A percentile compares a stretch with the other conserved stretches of the same genome.
phyloP scores from a whole-genome alignment of 768 basidiomycete genomes.

The Kwoniella heveanensis region DNA sequence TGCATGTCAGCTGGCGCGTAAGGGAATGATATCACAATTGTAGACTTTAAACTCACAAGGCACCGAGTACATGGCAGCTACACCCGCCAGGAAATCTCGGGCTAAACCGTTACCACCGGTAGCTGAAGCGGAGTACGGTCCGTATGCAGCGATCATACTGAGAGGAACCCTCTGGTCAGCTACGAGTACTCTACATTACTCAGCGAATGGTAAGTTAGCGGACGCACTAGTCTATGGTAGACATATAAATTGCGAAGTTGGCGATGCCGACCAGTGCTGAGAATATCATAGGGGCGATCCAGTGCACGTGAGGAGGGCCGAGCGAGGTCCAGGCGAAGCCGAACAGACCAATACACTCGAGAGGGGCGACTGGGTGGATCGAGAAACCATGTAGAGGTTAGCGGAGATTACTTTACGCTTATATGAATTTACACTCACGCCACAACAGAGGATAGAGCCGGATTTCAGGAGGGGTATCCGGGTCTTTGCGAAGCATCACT shows the following conservation, averaged over 20 bases:
- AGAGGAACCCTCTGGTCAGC: not conserved
- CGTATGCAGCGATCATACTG: conserved; percentile 48
- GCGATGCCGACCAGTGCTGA: conserved; percentile 45
- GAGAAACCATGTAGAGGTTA: not conserved
- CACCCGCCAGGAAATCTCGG: conserved; percentile 50
- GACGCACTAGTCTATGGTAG: conserved; percentile 38
- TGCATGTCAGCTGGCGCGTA: not conserved
- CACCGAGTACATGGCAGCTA: conserved; percentile 45
- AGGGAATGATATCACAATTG: too few species aligned
- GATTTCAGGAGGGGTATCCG: conserved; percentile 42
- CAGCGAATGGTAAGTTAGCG: too few species aligned
- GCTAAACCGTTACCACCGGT: conserved; percentile 52
- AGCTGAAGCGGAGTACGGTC: conserved; percentile 49
- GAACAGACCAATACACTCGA: conserved; percentile 45
- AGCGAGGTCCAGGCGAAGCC: conserved; percentile 49
- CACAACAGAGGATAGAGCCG: conserved; percentile 41
- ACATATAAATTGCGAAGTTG: conserved; percentile 48
- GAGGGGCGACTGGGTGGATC: conserved; percentile 28
- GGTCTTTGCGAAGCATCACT: conserved; percentile 21
- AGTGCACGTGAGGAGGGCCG: conserved; percentile 60
- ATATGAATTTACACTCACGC: conserved; percentile 25
- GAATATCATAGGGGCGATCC: conserved; percentile 70
- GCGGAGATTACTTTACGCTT: too few species aligned
- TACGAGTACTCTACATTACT: too few species aligned
- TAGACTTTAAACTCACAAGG: conserved; percentile 40